Evolutionary conservation across 2,329 filamentous ascomycete species (phyloP).

Genomic region (Cordyceps cateniannulata): DNA sequence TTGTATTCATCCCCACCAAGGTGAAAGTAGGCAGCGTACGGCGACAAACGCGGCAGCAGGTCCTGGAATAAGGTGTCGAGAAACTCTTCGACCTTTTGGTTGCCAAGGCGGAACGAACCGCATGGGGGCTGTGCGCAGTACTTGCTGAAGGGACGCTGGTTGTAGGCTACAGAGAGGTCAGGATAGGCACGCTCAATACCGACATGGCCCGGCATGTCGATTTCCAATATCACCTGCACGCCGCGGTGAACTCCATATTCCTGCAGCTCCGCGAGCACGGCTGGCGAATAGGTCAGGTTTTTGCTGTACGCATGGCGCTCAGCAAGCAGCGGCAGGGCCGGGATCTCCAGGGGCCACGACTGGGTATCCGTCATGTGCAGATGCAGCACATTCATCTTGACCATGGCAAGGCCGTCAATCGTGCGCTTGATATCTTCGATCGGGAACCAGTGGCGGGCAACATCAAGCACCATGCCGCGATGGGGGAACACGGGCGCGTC

Average conservation of each 20-base stretch:
- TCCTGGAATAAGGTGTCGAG: conserved; percentile 68
- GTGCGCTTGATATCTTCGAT: conserved; percentile 63
- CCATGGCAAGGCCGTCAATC: conserved; percentile 70
- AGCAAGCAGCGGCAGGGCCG: conserved; percentile 54
- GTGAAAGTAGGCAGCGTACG: conserved; percentile 72
- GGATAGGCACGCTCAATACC: conserved; percentile 62
- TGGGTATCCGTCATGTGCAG: conserved; percentile 78
- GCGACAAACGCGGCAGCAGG: conserved; percentile 62
- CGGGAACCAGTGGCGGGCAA: conserved; percentile 65
- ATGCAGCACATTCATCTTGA: conserved; percentile 78
- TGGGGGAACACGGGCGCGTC: conserved; percentile 53
- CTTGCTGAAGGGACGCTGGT: conserved; percentile 48
- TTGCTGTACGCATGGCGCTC: conserved; percentile 66
- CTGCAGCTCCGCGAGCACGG: conserved; percentile 61
- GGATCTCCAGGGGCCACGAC: conserved; percentile 79
- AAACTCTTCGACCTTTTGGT: conserved; percentile 61
- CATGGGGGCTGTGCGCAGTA: conserved; percentile 60
- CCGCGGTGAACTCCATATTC: conserved; percentile 63
- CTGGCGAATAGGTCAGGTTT: conserved; percentile 59
- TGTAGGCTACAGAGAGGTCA: conserved; percentile 62
- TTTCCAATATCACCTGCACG: conserved; percentile 66
- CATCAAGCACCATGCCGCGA: conserved; percentile 68
- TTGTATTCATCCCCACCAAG: conserved; percentile 87
- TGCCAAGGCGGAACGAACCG: conserved; percentile 71
- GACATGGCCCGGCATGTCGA: conserved; percentile 77